These are phyloP conservation scores for Metschnikowia gruessii DNA, from an alignment of 805 yeast species.

Conservation along the genomic window DNA sequence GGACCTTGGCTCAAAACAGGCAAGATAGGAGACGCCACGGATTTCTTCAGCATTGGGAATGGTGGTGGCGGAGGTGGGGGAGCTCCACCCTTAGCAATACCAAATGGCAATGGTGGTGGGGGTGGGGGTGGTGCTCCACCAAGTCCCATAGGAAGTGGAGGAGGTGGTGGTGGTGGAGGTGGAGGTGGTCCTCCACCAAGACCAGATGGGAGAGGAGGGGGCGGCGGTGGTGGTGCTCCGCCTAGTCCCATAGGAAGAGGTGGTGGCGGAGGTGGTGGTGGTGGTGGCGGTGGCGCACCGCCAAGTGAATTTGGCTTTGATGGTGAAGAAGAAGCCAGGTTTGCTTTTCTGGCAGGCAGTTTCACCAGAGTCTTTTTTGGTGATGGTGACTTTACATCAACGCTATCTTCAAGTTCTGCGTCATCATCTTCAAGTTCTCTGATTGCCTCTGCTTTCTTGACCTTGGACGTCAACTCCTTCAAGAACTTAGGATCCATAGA, in stretches of 20 bases:
- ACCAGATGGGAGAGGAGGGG: constrained; percentile 16
- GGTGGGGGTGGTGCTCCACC: constrained; percentile 25
- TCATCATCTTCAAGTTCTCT: constrained; percentile 18
- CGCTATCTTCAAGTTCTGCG: constrained; percentile 12
- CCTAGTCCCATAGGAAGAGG: constrained; percentile 12
- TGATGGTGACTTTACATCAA: not conserved
- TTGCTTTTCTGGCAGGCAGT: not conserved
- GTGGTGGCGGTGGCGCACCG: constrained; percentile 28
- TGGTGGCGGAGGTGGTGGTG: constrained; percentile 22
- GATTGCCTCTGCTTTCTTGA: constrained; percentile 41
- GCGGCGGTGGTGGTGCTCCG: constrained; percentile 2
- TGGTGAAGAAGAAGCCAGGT: not conserved
- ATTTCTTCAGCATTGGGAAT: constrained; percentile 10
- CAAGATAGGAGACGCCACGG: constrained; percentile 4
- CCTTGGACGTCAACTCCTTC: constrained; percentile 51
- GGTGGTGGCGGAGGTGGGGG: constrained; percentile 31
- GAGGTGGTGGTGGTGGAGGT: constrained; percentile 31
- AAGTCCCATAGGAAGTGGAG: constrained; percentile 23
- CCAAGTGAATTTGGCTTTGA: constrained; percentile 4
- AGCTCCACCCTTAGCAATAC: constrained; percentile 21
- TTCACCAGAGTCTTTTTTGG: not conserved
- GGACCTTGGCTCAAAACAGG: constrained; percentile 23
- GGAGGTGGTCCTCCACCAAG: constrained; percentile 24
- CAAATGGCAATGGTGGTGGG: constrained; percentile 23
- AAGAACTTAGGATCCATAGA: constrained; percentile 49